Evolutionary conservation across 306 rosid species (phyloP), one percentile per base, ranked within the genome.

Genomic region (Vachellia pachyceras): DNA sequence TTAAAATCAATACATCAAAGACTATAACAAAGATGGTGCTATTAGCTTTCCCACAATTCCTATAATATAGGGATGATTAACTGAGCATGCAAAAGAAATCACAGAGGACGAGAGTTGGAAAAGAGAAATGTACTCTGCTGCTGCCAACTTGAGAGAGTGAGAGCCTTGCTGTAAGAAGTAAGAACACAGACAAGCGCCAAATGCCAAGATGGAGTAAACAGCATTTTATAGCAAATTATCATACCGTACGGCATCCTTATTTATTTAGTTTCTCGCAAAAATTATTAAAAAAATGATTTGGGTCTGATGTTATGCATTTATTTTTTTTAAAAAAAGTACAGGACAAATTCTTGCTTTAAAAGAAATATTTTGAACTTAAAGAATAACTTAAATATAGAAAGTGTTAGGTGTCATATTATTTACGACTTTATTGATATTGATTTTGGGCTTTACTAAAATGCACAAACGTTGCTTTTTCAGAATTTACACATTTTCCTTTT

Each of bases 121-220:
- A 55, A 45, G 50, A 79, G n/a, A 54, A 47, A 58, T 3, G 45
- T 61, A 82, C 86, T 49, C 20, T 17, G 22, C 57, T 13, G 12
- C 17, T 44, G 17, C 17, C 20, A 57, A 13, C 11, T 65, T 39
- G 52, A 9, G 35, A 23, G 55, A 79, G 57, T 52, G 4, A 52
- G 40, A 14, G 68, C 41, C 10, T 69, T 5, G 29, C 47, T 50
- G 42, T 42, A 47, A 54, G 67, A n/a, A n/a, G n/a, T n/a, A n/a
- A n/a, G 33, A 65, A 54, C 44, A 3, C 20, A 47, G 25, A 82
- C 46, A 7, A 50, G 25, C 60, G 60, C 60, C 25, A 54, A 54
- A n/a, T n/a, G 57, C 57, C 17, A 49, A 14, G 13, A 4, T 11
- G 60, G 25, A n/a, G 25, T 10, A 3, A 54, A 54, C 60, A 6